Base-by-base conservation (phyloP, 2,329 filamentous ascomycete species). In the Botrytis fabae region DNA sequence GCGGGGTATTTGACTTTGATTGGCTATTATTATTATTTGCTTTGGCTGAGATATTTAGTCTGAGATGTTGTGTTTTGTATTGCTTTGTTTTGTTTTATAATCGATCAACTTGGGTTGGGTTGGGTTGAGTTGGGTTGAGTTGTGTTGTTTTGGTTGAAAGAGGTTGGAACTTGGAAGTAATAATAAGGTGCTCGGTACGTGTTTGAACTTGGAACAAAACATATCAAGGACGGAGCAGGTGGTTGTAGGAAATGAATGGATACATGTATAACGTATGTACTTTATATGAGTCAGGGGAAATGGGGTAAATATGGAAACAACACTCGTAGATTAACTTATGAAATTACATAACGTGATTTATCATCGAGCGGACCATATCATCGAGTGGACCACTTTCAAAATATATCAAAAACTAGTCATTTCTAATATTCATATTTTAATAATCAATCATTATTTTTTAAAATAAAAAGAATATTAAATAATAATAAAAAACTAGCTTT, bases 281-380 rank as follows among this genome's bases (percentile, higher is more conserved):
- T 22, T 63, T 44, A 22, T 7, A 64, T 46, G 40, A 64, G 61
- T 46, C 40, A 64, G 61, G 61, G 61, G 61, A 44, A 64, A 44
- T 44, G 38, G 60, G 38, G 38, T 54, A 54, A 54, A 54, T 54
- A 54, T 54, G 48, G 48, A 54, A 54, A n/a, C 48, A n/a, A 54
- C 38, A 38, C 38, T 38, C 38, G 38, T n/a, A n/a, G 48, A 54
- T 54, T 38, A 38, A 38, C 38, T 38, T 14, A 54, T 54, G 25
- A n/a, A 44, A 63, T 63, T 63, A 63, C n/a, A 44, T 63, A 63
- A n/a, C n/a, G n/a, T n/a, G n/a, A n/a, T n/a, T n/a, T n/a, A n/a
- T n/a, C n/a, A n/a, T n/a, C n/a, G n/a, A n/a, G n/a, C n/a, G n/a
- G n/a, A n/a, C n/a, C n/a, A n/a, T n/a, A n/a, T n/a, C n/a, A n/a